Evolutionary conservation across 2,329 filamentous ascomycete genomes (phyloP).

Genomic region (Escovopsis weberi): DNA sequence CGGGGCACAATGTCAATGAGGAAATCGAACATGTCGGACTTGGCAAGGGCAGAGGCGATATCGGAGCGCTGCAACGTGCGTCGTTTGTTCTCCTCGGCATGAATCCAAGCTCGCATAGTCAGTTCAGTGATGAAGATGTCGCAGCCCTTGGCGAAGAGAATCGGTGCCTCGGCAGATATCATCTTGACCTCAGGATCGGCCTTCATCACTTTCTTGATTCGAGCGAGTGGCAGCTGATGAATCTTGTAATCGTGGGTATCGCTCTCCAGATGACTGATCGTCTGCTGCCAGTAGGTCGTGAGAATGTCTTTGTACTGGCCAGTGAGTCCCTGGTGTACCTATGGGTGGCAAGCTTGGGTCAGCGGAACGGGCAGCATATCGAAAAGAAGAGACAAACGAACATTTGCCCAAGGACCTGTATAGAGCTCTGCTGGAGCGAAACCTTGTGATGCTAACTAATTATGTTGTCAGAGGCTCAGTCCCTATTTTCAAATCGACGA

Average conservation of each 20-base stretch:
- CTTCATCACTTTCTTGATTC: constrained; percentile 99
- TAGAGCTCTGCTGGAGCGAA: constrained; percentile 90
- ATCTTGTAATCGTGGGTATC: constrained; percentile 98
- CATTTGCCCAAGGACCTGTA: constrained; percentile 90
- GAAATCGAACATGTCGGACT: constrained; percentile 99
- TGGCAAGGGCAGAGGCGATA: constrained; percentile 87
- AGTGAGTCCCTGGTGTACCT: constrained; percentile 91
- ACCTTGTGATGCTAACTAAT: constrained; percentile 68
- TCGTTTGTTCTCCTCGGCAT: constrained; percentile 97
- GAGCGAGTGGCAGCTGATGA: constrained; percentile 88
- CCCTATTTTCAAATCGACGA: background rate
- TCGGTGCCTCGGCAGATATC: constrained; percentile 97
- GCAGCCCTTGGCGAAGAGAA: constrained; percentile 94
- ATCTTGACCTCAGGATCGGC: constrained; percentile 98
- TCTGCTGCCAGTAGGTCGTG: constrained; percentile 98
- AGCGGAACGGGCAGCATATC: background rate
- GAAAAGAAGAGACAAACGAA: constrained; percentile 41
- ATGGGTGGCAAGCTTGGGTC: constrained; percentile 1
- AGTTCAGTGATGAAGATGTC: constrained; percentile 99
- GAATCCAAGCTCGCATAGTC: constrained; percentile 99
- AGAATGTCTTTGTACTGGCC: constrained; percentile 93
- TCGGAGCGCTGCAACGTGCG: constrained; percentile 90
- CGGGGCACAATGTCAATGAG: constrained; percentile 96
- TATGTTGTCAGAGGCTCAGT: constrained; percentile 11
- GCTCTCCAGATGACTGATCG: constrained; percentile 85